phyloP scores from a whole-genome alignment of 257 asterid genomes.

The Penstemon eatonii region DNA sequence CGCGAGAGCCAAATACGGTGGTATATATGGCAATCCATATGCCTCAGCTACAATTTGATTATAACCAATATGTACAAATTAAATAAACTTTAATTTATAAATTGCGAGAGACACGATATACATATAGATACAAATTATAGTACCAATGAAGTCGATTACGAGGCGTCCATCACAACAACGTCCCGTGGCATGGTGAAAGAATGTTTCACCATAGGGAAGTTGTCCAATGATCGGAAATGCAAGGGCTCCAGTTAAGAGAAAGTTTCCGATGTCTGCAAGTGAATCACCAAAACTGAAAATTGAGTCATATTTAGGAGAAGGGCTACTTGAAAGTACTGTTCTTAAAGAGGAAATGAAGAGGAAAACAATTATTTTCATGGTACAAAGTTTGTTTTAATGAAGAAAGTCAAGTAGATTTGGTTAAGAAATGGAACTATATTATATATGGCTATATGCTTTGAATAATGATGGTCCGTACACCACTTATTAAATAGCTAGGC shows the following conservation, averaged over 20 bases:
- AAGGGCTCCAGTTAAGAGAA: constrained; percentile 62
- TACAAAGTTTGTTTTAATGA: not conserved
- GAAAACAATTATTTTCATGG: constrained; percentile 34
- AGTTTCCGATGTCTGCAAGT: constrained; percentile 75
- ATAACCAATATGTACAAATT: not conserved
- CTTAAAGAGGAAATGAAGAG: constrained; percentile 25
- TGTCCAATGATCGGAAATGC: constrained; percentile 63
- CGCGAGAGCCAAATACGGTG: constrained; percentile 53
- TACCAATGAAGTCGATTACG: constrained; percentile 60
- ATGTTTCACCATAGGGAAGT: constrained; percentile 66
- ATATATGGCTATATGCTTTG: not conserved
- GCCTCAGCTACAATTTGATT: constrained; percentile 59
- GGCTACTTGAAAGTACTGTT: constrained; percentile 25
- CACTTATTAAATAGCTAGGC: too few species aligned
- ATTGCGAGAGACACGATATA: not conserved
- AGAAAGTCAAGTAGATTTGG: not conserved
- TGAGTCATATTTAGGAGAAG: constrained; percentile 45
- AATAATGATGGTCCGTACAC: not conserved
- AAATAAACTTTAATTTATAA: not conserved
- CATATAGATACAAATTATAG: not conserved
- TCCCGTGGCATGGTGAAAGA: constrained; percentile 64
- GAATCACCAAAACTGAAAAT: constrained; percentile 87
- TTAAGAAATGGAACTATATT: not conserved
- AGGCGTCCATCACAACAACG: constrained; percentile 69
- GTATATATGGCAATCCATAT: constrained; percentile 62